Evolutionary conservation across 2,329 filamentous ascomycete genomes (phyloP).

Genomic region (Massarina eburnea): DNA sequence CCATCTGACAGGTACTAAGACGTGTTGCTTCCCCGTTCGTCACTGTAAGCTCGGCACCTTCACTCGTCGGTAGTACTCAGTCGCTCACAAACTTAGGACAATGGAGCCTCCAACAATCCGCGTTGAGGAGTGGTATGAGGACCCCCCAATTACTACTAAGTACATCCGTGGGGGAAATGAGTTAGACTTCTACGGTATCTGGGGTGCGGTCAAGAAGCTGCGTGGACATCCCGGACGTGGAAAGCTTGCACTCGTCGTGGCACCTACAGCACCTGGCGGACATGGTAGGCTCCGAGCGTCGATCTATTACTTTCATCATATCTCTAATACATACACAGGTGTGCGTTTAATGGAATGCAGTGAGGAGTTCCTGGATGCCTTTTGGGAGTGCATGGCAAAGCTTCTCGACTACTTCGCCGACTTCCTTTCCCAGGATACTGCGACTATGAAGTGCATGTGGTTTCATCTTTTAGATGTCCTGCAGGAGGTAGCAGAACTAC

Average conservation of each 20-base stretch:
- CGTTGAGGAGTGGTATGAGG: slow-evolving; percentile 12
- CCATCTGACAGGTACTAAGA: no score
- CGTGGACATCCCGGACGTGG: slow-evolving; percentile 5
- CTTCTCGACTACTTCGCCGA: slow-evolving; percentile 37
- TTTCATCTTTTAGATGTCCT: slow-evolving; percentile 29
- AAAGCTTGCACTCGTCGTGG: not conserved
- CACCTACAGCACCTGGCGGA: not conserved
- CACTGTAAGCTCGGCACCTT: no score
- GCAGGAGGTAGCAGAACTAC: slow-evolving; percentile 12
- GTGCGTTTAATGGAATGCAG: slow-evolving; percentile 7
- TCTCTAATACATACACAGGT: not conserved
- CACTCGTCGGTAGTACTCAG: not conserved
- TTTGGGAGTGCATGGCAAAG: slow-evolving; percentile 18
- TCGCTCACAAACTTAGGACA: no score
- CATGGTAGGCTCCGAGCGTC: slow-evolving; percentile 1
- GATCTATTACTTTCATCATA: not conserved
- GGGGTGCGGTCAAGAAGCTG: slow-evolving; percentile 13
- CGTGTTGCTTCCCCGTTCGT: no score
- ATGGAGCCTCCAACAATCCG: slow-evolving; percentile 16
- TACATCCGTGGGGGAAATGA: slow-evolving; percentile 19
- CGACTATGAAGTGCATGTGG: slow-evolving; percentile 29
- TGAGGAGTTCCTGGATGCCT: slow-evolving; percentile 10
- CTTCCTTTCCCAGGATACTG: slow-evolving; percentile 22
- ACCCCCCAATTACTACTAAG: slow-evolving; percentile 9
- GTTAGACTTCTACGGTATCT: slow-evolving; percentile 17